Evolutionary conservation across 2,329 filamentous ascomycete species (phyloP), one percentile per base, ranked within the genome.

Genomic region (Fusarium secorum): DNA sequence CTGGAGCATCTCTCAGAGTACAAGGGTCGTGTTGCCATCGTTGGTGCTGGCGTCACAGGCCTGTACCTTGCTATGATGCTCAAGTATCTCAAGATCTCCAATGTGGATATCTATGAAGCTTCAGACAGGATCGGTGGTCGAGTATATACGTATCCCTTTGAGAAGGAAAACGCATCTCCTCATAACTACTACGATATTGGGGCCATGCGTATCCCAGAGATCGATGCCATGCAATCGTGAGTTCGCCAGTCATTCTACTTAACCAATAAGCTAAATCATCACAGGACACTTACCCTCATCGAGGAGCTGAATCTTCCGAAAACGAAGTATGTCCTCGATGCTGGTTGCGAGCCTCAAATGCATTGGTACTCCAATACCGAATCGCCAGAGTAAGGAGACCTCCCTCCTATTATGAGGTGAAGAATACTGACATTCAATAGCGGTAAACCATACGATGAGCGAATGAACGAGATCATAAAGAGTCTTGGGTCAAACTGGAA

Each of bases 101-200:
- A 71, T 1, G 53, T 72, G 10, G 68, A 72, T 26, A 72, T 72
- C 1, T 49, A 68, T 7, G 68, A 72, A 17, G 69, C 69, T 3
- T 71, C 64, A 0, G 38, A 59, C 3, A n/a, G 68, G 10, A 52
- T 72, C 1, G 68, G 70, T 5, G 68, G 68, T 0, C 49, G 68
- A 1, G 51, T 44, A 0, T 72, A 54, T 1, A 72, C 70, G 0
- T 60, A 69, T 20, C 14, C n/a, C 0, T 71, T 72, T 33, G 36
- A 52, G 0, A n/a, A 69, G 3, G 58, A 66, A 9, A 30, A 38
- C 1, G 35, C 59, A 7, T 66, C 53, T 11, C 53, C 64, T 3
- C 64, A 71, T 6, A 66, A 71, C 17, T 72, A 71, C 17, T 72
- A 72, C 8, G 69, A 72, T 4, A 58, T 72, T 7, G 70, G 68